These are phyloP conservation scores for Nemania sp. DNA, from an alignment of 2,329 filamentous ascomycete species.

Conservation along the genomic window DNA sequence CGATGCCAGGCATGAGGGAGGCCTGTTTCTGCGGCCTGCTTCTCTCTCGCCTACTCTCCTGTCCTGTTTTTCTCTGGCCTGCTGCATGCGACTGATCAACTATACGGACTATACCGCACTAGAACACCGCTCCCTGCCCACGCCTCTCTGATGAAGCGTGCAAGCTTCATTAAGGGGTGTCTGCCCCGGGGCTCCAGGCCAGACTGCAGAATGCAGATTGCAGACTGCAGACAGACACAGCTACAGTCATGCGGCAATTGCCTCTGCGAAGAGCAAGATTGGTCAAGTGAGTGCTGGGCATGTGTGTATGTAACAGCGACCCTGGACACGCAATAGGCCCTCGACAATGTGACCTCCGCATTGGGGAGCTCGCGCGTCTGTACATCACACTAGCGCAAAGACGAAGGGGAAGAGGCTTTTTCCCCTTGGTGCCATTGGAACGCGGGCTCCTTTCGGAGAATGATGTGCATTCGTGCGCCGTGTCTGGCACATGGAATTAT, in stretches of 20 bases:
- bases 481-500: constrained; percentile 21
- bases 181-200: constrained; percentile 3
- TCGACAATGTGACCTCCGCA: constrained; percentile 35
- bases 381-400: constrained; percentile 23
- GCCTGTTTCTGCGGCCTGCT: no score
- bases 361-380: constrained; percentile 30
- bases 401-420: constrained; percentile 22
- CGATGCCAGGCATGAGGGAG: constrained; percentile 16
- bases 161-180: constrained; percentile 16
- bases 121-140: constrained; percentile 9
- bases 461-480: constrained; percentile 22
- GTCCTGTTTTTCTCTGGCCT: neutral
- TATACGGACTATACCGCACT: constrained; percentile 14
- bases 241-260: constrained; percentile 19
- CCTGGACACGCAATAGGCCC: constrained; percentile 24
- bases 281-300: constrained; percentile 11
- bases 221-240: no score
- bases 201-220: no score
- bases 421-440: constrained; percentile 21
- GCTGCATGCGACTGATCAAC: constrained; percentile 19
- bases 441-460: constrained; percentile 22
- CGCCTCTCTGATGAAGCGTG: constrained; percentile 11
- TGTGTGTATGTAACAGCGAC: constrained; percentile 15
- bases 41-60: no score
- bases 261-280: constrained; percentile 2